Evolutionary conservation across 73 alveolate species (phyloP).

Genomic region (Paramecium sexaurelia): DNA sequence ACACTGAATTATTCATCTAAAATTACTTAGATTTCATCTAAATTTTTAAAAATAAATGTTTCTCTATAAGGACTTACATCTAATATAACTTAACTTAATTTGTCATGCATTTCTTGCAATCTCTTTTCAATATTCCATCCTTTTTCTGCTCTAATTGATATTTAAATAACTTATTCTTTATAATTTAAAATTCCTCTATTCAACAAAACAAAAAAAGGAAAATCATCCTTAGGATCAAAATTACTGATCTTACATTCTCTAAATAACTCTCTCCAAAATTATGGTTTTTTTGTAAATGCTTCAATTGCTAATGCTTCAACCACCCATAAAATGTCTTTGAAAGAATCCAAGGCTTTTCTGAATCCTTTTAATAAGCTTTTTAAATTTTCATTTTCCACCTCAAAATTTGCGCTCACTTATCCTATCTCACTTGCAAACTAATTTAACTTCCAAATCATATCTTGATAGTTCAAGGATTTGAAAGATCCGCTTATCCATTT

Average conservation of each 20-base stretch:
- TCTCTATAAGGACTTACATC: slow-evolving; percentile 7
- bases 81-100: background rate
- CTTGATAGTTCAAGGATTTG: background rate
- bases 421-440: background rate
- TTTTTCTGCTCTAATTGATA: slow-evolving; percentile 36
- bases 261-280: slow-evolving; percentile 52
- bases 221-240: slow-evolving; percentile 46
- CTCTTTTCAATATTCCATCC: slow-evolving; percentile 58
- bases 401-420: background rate
- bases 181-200: slow-evolving; percentile 30
- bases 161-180: background rate
- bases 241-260: slow-evolving; percentile 16
- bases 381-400: background rate
- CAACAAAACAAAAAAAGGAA: background rate
- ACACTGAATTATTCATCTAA: slow-evolving; percentile 49
- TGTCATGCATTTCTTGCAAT: slow-evolving; percentile 43
- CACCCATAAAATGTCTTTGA: slow-evolving; percentile 26
- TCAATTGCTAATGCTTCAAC: slow-evolving; percentile 43
- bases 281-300: slow-evolving; percentile 49
- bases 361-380: background rate
- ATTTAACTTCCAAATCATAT: background rate
- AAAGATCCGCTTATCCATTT: slow-evolving; percentile 17
- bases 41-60: slow-evolving; percentile 8
- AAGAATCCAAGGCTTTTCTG: background rate
- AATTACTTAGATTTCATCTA: background rate